Percentiles rank a stretch among this genome's conserved stretches.
Evolutionary conservation across 129 eudicot species (phyloP).

Genomic region (Escallonia herrerae): DNA sequence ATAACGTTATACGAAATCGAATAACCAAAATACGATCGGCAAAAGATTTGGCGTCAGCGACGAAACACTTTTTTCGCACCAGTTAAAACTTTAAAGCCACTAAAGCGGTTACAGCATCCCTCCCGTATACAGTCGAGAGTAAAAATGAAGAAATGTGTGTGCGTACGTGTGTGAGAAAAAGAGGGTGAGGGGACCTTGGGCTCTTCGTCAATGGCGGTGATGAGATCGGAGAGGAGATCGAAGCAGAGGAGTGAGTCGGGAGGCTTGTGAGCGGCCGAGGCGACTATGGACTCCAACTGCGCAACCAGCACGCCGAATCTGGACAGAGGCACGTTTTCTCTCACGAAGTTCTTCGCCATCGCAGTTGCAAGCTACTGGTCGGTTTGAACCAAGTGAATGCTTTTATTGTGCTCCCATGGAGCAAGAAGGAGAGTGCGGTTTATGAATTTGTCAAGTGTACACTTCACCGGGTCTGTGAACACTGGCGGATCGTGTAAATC

Average conservation of each 20-base stretch:
- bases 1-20: too few relatives aligned
- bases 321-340: slow-evolving; percentile 60
- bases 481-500: too few relatives aligned
- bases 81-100: too few relatives aligned
- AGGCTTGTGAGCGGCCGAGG: slow-evolving; percentile 74
- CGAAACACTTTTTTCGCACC: too few relatives aligned
- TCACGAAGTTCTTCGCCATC: slow-evolving; percentile 63
- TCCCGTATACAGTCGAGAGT: too few relatives aligned
- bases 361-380: neutral
- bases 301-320: slow-evolving; percentile 94
- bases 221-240: slow-evolving; percentile 98
- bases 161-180: neutral
- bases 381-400: neutral
- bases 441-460: neutral
- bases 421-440: neutral
- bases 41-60: too few relatives aligned
- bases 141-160: neutral
- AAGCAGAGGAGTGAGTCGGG: slow-evolving; percentile 89
- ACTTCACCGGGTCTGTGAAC: too few relatives aligned
- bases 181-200: slow-evolving; percentile 54
- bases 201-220: slow-evolving; percentile 72
- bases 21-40: too few relatives aligned
- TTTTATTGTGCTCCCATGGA: neutral
- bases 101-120: too few relatives aligned
- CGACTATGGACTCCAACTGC: slow-evolving; percentile 86